Evolutionary conservation across 2,329 filamentous ascomycete species (phyloP).

Genomic region (Sphaerulina musiva): DNA sequence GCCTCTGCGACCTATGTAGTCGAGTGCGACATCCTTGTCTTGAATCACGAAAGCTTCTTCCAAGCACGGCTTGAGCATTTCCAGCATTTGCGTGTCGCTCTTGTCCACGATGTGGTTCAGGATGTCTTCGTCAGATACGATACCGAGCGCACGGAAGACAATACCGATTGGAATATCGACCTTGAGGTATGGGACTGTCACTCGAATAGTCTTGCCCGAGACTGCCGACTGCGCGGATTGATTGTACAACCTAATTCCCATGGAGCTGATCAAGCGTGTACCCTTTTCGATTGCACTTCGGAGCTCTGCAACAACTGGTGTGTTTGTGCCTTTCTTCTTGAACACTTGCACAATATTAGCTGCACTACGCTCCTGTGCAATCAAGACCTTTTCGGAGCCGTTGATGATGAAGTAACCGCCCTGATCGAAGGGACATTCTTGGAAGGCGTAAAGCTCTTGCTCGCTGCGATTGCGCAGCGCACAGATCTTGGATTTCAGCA

Average conservation of each 20-base stretch:
- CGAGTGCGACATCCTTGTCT: constrained; percentile 85
- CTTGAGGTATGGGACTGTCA: constrained; percentile 89
- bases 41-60: constrained; percentile 96
- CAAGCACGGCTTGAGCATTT: constrained; percentile 94
- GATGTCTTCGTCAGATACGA: constrained; percentile 97
- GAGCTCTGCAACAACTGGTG: constrained; percentile 91
- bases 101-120: constrained; percentile 95
- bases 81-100: constrained; percentile 92
- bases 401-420: constrained; percentile 99
- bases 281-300: constrained; percentile 94
- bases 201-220: constrained; percentile 84
- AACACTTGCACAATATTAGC: constrained; percentile 99
- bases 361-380: constrained; percentile 93
- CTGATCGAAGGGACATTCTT: constrained; percentile 97
- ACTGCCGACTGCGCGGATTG: constrained; percentile 50
- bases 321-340: constrained; percentile 93
- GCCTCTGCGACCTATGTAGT: constrained; percentile 92
- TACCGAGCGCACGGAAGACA: constrained; percentile 89
- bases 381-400: constrained; percentile 95
- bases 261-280: constrained; percentile 84
- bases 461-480: constrained; percentile 78
- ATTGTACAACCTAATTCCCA: constrained; percentile 76
- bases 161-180: constrained; percentile 87
- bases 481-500: constrained; percentile 96
- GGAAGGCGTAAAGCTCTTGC: constrained; percentile 79